phyloP scores from a whole-genome alignment of 768 basidiomycete species.

The Lanmaoa rubissima region DNA sequence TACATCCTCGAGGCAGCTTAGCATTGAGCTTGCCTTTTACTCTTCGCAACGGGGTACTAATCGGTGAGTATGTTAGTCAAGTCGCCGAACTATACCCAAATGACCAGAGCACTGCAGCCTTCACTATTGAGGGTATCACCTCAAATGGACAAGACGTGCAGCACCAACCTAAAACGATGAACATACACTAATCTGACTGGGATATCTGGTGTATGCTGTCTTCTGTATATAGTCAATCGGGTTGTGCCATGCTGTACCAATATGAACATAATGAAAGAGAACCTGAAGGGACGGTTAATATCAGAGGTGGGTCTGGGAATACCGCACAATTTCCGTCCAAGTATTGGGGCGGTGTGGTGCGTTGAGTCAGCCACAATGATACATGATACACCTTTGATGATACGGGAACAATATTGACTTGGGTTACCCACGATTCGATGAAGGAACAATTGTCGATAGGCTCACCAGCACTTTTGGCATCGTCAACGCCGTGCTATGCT shows the following conservation, averaged over 20 bases:
- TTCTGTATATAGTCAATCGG: not conserved
- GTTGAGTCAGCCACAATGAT: not conserved
- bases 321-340: not conserved
- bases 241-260: not conserved
- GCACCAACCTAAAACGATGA: not conserved
- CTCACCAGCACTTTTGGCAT: not conserved
- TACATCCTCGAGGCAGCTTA: constrained; percentile 1
- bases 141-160: not conserved
- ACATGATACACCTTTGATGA: no score
- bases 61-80: not conserved
- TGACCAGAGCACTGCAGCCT: not conserved
- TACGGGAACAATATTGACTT: no score
- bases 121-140: not conserved
- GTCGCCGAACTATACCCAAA: not conserved
- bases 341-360: not conserved
- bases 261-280: not conserved
- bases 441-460: not conserved
- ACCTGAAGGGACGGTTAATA: not conserved
- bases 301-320: not conserved
- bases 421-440: not conserved
- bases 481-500: not conserved
- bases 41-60: not conserved
- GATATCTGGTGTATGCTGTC: not conserved
- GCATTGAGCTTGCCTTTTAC: not conserved
- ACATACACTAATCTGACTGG: no score